Base-by-base conservation (phyloP, 352 stramenopile species). In the Phytophthora vignae region DNA sequence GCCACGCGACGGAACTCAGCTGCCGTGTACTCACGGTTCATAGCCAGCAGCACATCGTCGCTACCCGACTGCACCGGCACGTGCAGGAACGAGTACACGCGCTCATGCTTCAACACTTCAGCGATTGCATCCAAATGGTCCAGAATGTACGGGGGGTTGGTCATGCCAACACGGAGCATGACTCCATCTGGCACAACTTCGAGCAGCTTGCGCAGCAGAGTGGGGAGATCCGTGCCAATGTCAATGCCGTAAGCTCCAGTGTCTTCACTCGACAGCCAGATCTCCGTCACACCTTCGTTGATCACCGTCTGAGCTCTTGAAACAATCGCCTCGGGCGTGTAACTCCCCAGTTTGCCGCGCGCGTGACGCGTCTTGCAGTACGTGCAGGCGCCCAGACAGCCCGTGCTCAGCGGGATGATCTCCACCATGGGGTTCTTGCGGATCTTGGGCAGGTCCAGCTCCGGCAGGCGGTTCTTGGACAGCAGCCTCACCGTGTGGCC, bases 331-430 rank as follows among this genome's bases (percentile, higher is more conserved):
- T 96, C 81, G 0, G 86, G 81, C 22, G 85, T 83, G 73, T 98
- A 98, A 62, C 88, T 97, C 17, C 91, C 91, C 38, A 98, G 64
- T 66, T 93, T 96, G 21, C 94, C 94, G n/a, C 94, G 87, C 21
- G 94, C 94, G 67, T 97, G 91, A 22, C 89, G 89, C 9, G 94
- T 98, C 81, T 98, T 98, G 78, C 94, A 98, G 83, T 98, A 98
- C 19, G 94, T 98, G 65, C 94, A 98, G 5, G 90, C 90, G 12
- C 93, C 93, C 4, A 98, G 85, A 68, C 94, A 98, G 29, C 94
- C 94, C 14, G 91, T 98, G 55, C 88, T 97, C 25, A 98, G 73
- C 25, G 93, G 93, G 48, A 98, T 90, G 69, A 98, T 98, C 74
- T 98, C 94, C 9, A 98, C 88, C 74, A 96, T 91, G 5, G 87